Conservation (phyloP, 2,329 filamentous ascomycete species). For the Eutypella sp. region DNA sequence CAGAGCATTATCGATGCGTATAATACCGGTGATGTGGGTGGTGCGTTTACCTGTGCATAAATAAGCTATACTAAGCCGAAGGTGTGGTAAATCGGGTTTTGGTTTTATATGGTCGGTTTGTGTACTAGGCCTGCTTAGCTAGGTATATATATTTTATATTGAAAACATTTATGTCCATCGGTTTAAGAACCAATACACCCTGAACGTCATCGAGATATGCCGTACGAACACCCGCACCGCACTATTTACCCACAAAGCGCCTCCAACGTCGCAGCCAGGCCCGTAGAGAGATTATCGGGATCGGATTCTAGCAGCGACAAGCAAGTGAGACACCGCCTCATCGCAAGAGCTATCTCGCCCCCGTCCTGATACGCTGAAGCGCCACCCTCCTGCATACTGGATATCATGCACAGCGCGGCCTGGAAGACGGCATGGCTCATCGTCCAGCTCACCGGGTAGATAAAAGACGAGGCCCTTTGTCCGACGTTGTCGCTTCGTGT, state of each 20-base stretch:
- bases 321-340: not conserved
- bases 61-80: too few species aligned
- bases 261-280: not conserved
- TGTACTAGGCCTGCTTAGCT: too few species aligned
- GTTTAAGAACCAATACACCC: too few species aligned
- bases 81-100: too few species aligned
- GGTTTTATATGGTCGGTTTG: too few species aligned
- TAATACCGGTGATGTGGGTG: conserved; percentile 12
- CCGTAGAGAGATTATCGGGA: not conserved
- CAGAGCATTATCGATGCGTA: conserved; percentile 24
- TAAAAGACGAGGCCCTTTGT: not conserved
- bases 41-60: conserved; percentile 14
- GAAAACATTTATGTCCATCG: too few species aligned
- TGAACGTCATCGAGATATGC: too few species aligned
- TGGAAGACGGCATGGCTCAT: not conserved
- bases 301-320: not conserved
- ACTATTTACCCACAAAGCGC: not conserved
- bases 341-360: not conserved
- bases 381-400: not conserved
- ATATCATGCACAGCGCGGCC: not conserved
- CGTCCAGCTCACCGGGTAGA: not conserved
- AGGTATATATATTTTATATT: too few species aligned
- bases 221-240: too few species aligned
- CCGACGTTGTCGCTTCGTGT: too few species aligned
- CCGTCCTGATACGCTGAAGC: not conserved